Evolutionary conservation across 1,284 basidiomycete species (phyloP).

Genomic region (Singerocomus inundabilis): DNA sequence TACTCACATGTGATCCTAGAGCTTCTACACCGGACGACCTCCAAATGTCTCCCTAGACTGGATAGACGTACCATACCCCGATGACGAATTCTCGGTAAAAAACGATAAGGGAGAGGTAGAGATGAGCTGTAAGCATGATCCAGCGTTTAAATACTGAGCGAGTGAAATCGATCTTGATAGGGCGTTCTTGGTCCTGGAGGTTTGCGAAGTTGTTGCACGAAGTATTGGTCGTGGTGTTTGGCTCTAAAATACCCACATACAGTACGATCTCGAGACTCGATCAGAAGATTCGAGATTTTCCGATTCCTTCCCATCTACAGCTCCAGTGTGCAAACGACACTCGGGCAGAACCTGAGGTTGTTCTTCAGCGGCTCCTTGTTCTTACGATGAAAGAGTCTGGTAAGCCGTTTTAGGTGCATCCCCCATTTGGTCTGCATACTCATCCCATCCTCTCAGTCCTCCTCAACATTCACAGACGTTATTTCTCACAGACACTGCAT

Average conservation of each 20-base stretch:
- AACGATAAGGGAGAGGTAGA: constrained; percentile 41
- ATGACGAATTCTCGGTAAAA: constrained; percentile 41
- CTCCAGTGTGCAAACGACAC: constrained; percentile 32
- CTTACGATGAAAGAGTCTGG: constrained; percentile 58
- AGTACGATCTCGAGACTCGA: constrained; percentile 47
- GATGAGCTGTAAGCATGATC: constrained; percentile 46
- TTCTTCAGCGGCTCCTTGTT: constrained; percentile 48
- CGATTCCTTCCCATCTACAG: constrained; percentile 49
- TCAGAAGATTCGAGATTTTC: constrained; percentile 52
- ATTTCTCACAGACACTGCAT: constrained; percentile 63
- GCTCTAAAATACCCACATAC: constrained; percentile 50
- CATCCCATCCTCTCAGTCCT: constrained; percentile 42
- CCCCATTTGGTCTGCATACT: constrained; percentile 1
- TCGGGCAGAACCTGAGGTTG: constrained; percentile 18
- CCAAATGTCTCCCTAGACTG: constrained; percentile 53
- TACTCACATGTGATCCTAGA: constrained; percentile 40
- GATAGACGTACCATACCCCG: constrained; percentile 55
- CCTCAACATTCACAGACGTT: constrained; percentile 64
- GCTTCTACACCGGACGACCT: constrained; percentile 60
- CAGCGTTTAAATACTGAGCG: not conserved
- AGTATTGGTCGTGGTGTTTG: constrained; percentile 54
- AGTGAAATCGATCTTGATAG: constrained; percentile 33
- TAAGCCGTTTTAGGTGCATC: constrained; percentile 31
- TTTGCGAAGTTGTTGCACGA: constrained; percentile 52
- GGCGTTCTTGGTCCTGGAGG: constrained; percentile 54